Conservation (phyloP, 2,329 filamentous ascomycete genomes). For the Talaromyces sp. region DNA sequence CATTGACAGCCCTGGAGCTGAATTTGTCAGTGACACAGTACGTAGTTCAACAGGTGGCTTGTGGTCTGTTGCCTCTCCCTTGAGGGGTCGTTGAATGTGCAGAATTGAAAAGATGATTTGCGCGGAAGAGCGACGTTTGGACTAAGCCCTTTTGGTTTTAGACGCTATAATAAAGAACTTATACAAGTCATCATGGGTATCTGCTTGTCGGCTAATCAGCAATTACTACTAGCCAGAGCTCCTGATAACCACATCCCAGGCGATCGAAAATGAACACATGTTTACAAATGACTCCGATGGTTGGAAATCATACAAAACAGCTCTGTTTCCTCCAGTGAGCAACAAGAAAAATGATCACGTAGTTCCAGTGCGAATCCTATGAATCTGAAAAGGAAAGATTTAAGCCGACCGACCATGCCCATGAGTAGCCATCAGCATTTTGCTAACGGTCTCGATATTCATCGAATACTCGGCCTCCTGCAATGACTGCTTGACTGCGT, state of each 20-base stretch:
- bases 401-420: slow-evolving; percentile 14
- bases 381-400: neutral
- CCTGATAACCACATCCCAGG: neutral
- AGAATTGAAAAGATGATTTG: neutral
- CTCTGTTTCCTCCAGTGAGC: neutral
- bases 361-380: neutral
- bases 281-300: neutral
- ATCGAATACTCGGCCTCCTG: slow-evolving; percentile 15
- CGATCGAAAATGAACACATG: neutral
- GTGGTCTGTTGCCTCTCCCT: neutral
- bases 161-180: neutral
- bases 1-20: neutral
- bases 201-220: neutral
- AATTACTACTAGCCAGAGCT: neutral
- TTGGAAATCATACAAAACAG: neutral
- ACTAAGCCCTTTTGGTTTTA: neutral
- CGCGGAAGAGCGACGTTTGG: neutral
- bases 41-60: neutral
- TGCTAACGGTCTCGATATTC: slow-evolving; percentile 13
- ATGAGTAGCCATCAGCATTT: slow-evolving; percentile 14
- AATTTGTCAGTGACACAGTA: neutral
- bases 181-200: neutral
- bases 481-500: slow-evolving; percentile 15
- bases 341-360: neutral
- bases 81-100: no score